phyloP scores from a whole-genome alignment of 2,329 filamentous ascomycete genomes.

The Cyphellophora europaea region DNA sequence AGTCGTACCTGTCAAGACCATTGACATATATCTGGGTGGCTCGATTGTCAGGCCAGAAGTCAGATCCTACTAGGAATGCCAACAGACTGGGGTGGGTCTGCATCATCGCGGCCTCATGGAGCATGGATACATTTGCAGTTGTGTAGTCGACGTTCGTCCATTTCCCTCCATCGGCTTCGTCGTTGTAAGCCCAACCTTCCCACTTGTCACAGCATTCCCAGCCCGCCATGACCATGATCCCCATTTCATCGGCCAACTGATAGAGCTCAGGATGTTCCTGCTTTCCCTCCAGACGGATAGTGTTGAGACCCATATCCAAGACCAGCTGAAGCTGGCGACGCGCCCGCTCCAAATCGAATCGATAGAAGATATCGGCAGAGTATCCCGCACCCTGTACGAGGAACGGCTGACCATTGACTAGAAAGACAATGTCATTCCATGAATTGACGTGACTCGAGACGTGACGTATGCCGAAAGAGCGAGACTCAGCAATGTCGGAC shows the following conservation, averaged over 20 bases:
- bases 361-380: slow-evolving; percentile 51
- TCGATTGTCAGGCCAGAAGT: slow-evolving; percentile 53
- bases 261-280: slow-evolving; percentile 55
- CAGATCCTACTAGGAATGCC: slow-evolving; percentile 50
- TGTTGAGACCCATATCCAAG: slow-evolving; percentile 55
- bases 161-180: slow-evolving; percentile 35
- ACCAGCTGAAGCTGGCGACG: slow-evolving; percentile 42
- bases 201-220: slow-evolving; percentile 63
- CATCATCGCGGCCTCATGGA: slow-evolving; percentile 51
- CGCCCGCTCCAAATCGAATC: slow-evolving; percentile 43
- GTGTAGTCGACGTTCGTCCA: slow-evolving; percentile 48
- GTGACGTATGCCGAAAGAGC: slow-evolving; percentile 45
- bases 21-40: slow-evolving; percentile 46
- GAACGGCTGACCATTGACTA: slow-evolving; percentile 48
- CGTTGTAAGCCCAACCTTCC: slow-evolving; percentile 55
- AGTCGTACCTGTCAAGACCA: slow-evolving; percentile 42
- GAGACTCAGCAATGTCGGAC: slow-evolving; percentile 26
- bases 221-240: slow-evolving; percentile 52
- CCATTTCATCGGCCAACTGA: slow-evolving; percentile 48
- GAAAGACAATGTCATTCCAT: slow-evolving; percentile 47
- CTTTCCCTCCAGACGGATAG: slow-evolving; percentile 55
- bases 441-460: slow-evolving; percentile 43
- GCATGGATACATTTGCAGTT: slow-evolving; percentile 46
- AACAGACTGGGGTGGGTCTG: slow-evolving; percentile 52
- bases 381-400: slow-evolving; percentile 55